Evolutionary conservation across 768 basidiomycete genomes (phyloP), one percentile per base, ranked within the genome.

Genomic region (Crepidotus variabilis): DNA sequence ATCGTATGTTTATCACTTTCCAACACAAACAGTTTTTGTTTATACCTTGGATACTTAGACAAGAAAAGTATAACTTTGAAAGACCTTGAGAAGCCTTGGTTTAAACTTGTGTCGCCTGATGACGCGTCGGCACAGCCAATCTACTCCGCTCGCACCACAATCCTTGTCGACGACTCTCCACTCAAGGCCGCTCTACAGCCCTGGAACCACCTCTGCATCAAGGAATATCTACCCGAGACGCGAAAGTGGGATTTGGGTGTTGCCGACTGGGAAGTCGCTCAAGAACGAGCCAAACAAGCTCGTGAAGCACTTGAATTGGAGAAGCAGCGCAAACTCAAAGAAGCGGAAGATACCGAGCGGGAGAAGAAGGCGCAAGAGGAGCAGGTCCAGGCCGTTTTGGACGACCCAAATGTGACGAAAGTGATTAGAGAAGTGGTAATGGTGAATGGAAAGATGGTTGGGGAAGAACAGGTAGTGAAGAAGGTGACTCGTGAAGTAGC

Each of bases 181-280:
- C 71, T 72, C 23, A 84, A 82, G 60, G 82, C 79, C 0, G 77
- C 72, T 24, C 73, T 87, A 14, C 92, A 94, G 64, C 92, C 91
- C 0, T 88, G 81, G 73, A 94, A 90, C 65, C 92, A 94, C 64
- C 71, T 93, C 20, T 90, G 87, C 64, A 79, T 93, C 60, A 76
- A 72, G 9, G 90, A 92, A 64, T 93, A 92, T 65, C 73, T 76
- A 13, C 72, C 68, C 1, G 61, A 70, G 8, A 72, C 71, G 64
- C 78, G 86, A 10, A 57, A 47, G n/a, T 49, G 49, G 6, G 73
- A 74, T 57, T 43, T 72, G 10, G 21, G 13, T 16, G 58, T 47
- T 22, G 50, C 36, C 1, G 35, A 18, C 4, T 47, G 55, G 52
- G 55, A 55, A 36, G 46, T 34, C 39, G 21, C 43, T 20, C 35